Conservation (phyloP, 208 protist species). For the Leishmania arabica region DNA sequence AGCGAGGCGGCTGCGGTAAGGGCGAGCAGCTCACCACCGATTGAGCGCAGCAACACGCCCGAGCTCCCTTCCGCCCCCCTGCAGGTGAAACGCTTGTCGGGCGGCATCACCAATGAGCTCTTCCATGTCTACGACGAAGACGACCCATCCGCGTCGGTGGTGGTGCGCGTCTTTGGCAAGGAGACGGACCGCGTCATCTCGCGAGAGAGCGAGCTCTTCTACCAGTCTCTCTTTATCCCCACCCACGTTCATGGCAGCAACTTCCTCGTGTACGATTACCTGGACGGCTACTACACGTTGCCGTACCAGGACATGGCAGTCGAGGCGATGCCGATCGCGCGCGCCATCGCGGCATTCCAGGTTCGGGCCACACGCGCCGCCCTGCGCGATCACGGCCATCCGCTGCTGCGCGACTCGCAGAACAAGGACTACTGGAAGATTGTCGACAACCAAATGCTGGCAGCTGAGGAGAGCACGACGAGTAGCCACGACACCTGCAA, state of each 20-base stretch:
- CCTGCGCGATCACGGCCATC: slow-evolving; percentile 42
- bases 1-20: slow-evolving; percentile 44
- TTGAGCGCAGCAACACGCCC: slow-evolving; percentile 10
- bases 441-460: slow-evolving; percentile 17
- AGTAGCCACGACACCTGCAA: background rate
- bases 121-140: slow-evolving; percentile 79
- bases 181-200: slow-evolving; percentile 90
- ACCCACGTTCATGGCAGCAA: slow-evolving; percentile 81
- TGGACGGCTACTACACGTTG: slow-evolving; percentile 65
- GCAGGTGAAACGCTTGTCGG: slow-evolving; percentile 65
- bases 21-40: slow-evolving; percentile 33
- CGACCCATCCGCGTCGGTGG: slow-evolving; percentile 52
- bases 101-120: slow-evolving; percentile 91
- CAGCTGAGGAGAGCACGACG: background rate
- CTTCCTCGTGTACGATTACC: slow-evolving; percentile 86
- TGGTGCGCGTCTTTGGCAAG: slow-evolving; percentile 89
- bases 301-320: slow-evolving; percentile 66
- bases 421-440: slow-evolving; percentile 34
- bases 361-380: slow-evolving; percentile 73
- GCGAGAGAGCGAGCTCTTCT: slow-evolving; percentile 89
- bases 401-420: slow-evolving; percentile 42
- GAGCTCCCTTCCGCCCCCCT: slow-evolving; percentile 35
- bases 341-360: slow-evolving; percentile 70
- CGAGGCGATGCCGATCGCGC: slow-evolving; percentile 56
- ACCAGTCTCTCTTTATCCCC: slow-evolving; percentile 83